Evolutionary conservation across 495 filamentous ascomycete genomes (phyloP).

Genomic region (Podospora conica): DNA sequence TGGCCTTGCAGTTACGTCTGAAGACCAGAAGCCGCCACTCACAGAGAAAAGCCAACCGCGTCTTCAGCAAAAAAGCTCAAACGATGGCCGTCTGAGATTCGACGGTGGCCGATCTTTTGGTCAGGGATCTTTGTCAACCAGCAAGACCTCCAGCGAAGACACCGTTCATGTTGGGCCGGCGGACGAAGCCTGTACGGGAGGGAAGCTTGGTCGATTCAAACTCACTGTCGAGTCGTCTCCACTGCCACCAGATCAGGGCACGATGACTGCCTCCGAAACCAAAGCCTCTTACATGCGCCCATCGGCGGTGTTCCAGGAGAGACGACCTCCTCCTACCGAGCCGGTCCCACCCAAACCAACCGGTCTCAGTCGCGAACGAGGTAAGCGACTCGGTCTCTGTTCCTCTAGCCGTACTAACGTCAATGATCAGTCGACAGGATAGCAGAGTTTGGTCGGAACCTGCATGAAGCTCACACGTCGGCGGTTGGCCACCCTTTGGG

Average conservation of each 20-base stretch:
- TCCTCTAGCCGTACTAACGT: neutral
- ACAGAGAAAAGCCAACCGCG: neutral
- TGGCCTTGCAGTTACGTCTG: constrained; percentile 46
- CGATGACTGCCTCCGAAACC: neutral
- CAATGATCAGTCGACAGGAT: neutral
- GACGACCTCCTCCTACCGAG: constrained; percentile 14
- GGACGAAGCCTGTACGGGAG: neutral
- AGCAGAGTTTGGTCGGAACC: neutral
- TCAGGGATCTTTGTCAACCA: neutral
- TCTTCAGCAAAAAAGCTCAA: neutral
- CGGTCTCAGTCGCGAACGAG: neutral
- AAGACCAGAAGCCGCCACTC: constrained; percentile 28
- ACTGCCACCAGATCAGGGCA: neutral
- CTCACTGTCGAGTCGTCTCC: neutral
- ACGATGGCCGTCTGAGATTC: constrained; percentile 3
- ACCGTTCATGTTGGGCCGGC: constrained; percentile 9
- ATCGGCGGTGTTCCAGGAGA: constrained; percentile 8
- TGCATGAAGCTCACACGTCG: neutral
- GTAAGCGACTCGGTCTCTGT: neutral
- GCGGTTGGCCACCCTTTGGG: neutral
- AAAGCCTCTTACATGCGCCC: constrained; percentile 5
- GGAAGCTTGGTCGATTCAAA: neutral
- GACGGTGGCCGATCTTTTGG: constrained; percentile 3
- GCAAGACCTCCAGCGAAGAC: constrained; percentile 13
- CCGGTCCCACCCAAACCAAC: neutral